These are phyloP conservation scores for Gastrodia elata DNA, from an alignment of 106 monocot genomes.

Conservation along the genomic window DNA sequence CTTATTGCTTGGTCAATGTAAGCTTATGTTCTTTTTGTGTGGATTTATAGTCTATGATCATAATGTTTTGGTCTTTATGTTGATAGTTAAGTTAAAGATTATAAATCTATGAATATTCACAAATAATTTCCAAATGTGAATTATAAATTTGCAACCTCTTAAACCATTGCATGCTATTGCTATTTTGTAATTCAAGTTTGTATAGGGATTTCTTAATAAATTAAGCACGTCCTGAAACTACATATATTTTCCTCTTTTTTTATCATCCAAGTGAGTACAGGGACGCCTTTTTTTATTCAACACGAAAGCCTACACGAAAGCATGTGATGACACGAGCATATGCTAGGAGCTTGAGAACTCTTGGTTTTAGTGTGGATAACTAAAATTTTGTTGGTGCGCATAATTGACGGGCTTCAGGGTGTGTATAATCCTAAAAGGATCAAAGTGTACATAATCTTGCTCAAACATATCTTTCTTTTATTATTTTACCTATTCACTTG, in stretches of 20 bases:
- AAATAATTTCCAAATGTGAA: not conserved
- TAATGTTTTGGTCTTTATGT: not conserved
- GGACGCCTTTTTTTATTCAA: too few relatives aligned
- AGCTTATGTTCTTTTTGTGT: slow-evolving; percentile 8
- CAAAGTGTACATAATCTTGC: too few relatives aligned
- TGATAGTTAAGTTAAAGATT: not conserved
- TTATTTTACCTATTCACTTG: too few relatives aligned
- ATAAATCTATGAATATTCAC: not conserved
- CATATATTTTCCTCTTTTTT: not conserved
- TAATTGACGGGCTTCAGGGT: too few relatives aligned
- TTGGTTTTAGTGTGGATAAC: too few relatives aligned
- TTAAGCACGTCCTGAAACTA: not conserved
- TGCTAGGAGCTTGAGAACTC: too few relatives aligned
- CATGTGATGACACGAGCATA: too few relatives aligned
- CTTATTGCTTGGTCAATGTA: slow-evolving; percentile 87
- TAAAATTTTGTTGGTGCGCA: too few relatives aligned
- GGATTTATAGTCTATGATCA: not conserved
- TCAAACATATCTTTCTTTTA: too few relatives aligned
- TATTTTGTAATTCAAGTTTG: not conserved
- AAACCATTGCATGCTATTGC: not conserved
- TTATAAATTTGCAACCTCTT: not conserved
- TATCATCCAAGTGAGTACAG: not conserved
- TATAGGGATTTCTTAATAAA: not conserved
- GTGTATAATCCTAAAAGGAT: too few relatives aligned
- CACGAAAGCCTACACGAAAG: too few relatives aligned